Percentiles rank a stretch among this genome's conserved stretches.
These are phyloP conservation scores for Malus hybrid DNA, from an alignment of 331 rosid species.

Conservation along the genomic window DNA sequence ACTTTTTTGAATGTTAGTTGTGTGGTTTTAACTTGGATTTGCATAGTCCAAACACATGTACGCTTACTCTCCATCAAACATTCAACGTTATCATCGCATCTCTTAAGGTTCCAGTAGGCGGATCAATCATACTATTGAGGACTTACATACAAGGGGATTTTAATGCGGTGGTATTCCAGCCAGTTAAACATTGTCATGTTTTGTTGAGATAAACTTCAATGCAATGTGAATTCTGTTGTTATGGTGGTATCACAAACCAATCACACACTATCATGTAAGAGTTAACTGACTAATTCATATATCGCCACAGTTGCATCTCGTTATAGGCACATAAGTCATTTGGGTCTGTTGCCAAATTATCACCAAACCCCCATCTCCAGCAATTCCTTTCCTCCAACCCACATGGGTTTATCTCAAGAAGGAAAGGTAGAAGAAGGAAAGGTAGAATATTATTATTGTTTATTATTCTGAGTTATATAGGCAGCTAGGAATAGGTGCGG, in stretches of 20 bases:
- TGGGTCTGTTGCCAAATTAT: background rate
- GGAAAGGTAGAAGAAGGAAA: background rate
- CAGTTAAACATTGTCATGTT: too few relatives aligned
- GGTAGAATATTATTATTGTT: background rate
- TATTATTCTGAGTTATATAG: background rate
- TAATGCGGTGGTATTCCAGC: rapidly evolving
- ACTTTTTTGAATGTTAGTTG: background rate
- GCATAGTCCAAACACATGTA: background rate
- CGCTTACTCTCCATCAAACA: background rate
- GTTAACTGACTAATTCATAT: background rate
- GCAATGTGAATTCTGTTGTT: rapidly evolving
- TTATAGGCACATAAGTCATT: background rate
- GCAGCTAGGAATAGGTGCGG: background rate
- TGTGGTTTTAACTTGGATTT: background rate
- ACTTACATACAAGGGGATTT: background rate
- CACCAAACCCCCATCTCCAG: background rate
- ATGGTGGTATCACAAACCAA: rapidly evolving
- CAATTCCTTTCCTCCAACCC: background rate
- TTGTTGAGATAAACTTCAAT: too few relatives aligned
- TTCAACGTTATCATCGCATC: background rate
- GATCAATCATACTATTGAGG: background rate
- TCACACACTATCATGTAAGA: background rate
- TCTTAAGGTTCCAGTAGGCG: too few relatives aligned
- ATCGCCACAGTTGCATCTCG: background rate
- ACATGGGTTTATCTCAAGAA: background rate